A percentile compares a stretch with the other conserved stretches of the same genome.
phyloP scores from a whole-genome alignment of 345 rosid genomes.

The Adansonia digitata region DNA sequence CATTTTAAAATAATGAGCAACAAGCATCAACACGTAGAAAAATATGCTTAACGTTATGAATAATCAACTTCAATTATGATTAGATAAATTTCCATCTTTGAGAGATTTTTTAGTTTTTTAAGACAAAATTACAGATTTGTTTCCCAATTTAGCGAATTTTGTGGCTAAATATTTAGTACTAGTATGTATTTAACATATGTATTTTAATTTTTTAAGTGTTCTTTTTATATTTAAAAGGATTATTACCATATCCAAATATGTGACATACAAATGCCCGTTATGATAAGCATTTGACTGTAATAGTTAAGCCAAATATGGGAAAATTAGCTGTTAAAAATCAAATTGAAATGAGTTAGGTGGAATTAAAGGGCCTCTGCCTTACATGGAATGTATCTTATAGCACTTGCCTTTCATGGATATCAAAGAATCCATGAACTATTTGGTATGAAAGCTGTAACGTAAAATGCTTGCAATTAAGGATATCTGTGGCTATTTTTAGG shows the following conservation, averaged over 20 bases:
- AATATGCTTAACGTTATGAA: no score
- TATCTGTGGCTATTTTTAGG: neutral
- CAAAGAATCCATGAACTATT: neutral
- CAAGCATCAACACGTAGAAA: no score
- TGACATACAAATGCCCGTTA: neutral
- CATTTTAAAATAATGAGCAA: no score
- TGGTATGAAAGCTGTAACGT: neutral
- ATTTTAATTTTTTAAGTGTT: no score
- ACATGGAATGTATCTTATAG: neutral
- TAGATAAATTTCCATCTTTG: no score
- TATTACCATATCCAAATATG: neutral
- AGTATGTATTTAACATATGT: no score
- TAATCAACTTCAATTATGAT: no score
- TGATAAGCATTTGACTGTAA: neutral
- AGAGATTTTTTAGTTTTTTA: no score
- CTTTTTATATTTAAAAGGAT: no score
- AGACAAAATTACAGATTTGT: no score
- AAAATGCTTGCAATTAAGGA: neutral
- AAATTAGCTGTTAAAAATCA: neutral
- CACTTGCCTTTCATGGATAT: neutral
- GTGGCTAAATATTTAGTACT: no score
- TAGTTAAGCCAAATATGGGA: neutral
- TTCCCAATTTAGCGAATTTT: no score
- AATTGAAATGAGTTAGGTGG: neutral
- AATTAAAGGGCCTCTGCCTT: neutral